phyloP scores from a whole-genome alignment of 2,329 filamentous ascomycete species.

The Cladorrhinum sp. region DNA sequence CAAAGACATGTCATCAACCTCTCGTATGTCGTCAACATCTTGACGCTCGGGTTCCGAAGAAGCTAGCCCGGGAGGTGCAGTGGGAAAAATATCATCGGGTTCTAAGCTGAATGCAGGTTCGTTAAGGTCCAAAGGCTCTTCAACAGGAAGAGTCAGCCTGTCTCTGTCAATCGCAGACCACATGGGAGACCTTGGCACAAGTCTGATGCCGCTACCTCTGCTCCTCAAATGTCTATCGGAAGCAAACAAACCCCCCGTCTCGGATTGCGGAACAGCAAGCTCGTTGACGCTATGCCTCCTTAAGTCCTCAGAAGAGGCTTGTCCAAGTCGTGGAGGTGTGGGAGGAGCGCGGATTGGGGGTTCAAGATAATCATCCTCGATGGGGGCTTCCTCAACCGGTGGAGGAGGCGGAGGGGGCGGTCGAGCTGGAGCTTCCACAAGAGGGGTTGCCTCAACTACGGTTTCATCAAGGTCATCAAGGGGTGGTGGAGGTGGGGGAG shows the following conservation, averaged over 20 bases:
- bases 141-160: not conserved
- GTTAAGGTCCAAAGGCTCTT: not conserved
- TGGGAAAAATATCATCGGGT: not conserved
- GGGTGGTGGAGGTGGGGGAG: not conserved
- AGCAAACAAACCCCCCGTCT: not conserved
- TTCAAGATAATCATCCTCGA: not conserved
- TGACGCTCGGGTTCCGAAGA: not conserved
- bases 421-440: not conserved
- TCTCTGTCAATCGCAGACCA: not conserved
- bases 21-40: not conserved
- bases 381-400: too few species aligned
- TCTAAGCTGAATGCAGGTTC: not conserved
- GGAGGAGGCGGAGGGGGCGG: not conserved
- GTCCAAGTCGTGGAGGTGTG: not conserved
- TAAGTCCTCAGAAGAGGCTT: not conserved
- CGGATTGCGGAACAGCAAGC: not conserved
- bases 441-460: not conserved
- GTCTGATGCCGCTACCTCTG: not conserved
- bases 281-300: not conserved
- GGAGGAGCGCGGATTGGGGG: not conserved
- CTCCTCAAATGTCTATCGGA: not conserved
- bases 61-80: not conserved
- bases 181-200: not conserved
- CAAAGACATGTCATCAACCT: not conserved
- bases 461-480: too few species aligned